Conservation (phyloP, 2,329 filamentous ascomycete species). For the Alternaria rosae region DNA sequence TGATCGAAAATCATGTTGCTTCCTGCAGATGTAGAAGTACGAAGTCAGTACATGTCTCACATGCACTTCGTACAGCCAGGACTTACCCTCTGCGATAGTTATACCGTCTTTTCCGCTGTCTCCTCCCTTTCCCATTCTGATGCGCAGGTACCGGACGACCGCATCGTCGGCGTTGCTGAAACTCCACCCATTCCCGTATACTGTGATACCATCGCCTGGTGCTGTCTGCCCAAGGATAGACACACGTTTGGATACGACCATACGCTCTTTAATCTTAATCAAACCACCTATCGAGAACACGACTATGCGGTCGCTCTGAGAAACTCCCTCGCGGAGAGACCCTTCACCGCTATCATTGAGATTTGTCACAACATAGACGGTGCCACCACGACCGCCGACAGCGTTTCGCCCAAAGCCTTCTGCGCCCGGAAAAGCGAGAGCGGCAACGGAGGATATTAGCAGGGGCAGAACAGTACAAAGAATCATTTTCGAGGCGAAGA, state of each 20-base stretch:
- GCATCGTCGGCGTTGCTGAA: conserved; percentile 62
- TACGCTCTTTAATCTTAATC: conserved; percentile 57
- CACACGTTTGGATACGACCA: conserved; percentile 59
- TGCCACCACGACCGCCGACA: conserved; percentile 56
- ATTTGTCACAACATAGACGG: conserved; percentile 59
- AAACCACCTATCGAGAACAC: conserved; percentile 61
- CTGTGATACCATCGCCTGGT: conserved; percentile 59
- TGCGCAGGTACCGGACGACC: conserved; percentile 64
- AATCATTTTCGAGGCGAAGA: conserved; percentile 18
- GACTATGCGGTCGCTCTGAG: conserved; percentile 57
- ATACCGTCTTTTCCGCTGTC: conserved; percentile 63
- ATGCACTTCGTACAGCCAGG: too few relatives aligned
- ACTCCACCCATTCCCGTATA: conserved; percentile 63
- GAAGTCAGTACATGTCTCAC: too few relatives aligned
- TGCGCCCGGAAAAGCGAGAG: conserved; percentile 58
- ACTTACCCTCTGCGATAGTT: conserved; percentile 62
- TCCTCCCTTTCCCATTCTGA: conserved; percentile 62
- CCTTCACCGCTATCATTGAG: conserved; percentile 58
- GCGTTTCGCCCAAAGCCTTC: conserved; percentile 60
- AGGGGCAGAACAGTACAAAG: conserved; percentile 24
- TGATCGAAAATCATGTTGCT: conserved; percentile 66
- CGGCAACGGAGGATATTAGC: conserved; percentile 24
- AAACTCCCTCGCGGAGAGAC: conserved; percentile 61
- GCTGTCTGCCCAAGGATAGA: conserved; percentile 62
- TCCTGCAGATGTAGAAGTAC: too few relatives aligned